Percentiles rank a stretch among this genome's conserved stretches.
These are phyloP conservation scores for Crucibulum cyathiforme DNA, from an alignment of 1,284 basidiomycete species.

Conservation along the genomic window DNA sequence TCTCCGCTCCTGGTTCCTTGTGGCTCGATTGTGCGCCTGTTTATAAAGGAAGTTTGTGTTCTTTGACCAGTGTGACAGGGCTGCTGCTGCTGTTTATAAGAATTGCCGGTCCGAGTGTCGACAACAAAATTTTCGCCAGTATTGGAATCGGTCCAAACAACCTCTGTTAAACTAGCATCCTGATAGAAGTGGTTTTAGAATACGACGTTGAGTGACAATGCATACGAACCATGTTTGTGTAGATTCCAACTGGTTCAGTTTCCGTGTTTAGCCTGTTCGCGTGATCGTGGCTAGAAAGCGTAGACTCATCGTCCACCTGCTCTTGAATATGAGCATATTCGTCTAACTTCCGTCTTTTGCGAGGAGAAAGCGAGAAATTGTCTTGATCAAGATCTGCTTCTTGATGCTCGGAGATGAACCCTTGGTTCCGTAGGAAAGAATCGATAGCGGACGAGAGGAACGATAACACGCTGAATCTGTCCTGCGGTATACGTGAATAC, in stretches of 20 bases:
- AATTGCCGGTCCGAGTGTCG: conserved; percentile 70
- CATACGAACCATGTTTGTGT: background rate
- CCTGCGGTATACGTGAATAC: conserved; percentile 2
- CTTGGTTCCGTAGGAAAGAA: conserved; percentile 70
- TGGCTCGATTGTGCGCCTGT: conserved; percentile 2
- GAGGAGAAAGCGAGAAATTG: conserved; percentile 31
- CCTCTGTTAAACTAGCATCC: conserved; percentile 32
- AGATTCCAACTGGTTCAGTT: too few species aligned
- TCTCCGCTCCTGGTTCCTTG: background rate
- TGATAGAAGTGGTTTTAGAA: conserved; percentile 4
- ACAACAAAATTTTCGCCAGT: conserved; percentile 75
- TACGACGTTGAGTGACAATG: background rate
- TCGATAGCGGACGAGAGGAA: conserved; percentile 68
- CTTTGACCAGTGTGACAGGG: too few species aligned
- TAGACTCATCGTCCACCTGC: too few species aligned
- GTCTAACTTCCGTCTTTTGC: conserved; percentile 48
- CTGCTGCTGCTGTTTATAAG: conserved; percentile 39
- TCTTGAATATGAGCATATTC: too few species aligned
- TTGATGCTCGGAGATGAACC: conserved; percentile 50
- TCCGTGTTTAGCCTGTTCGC: too few species aligned
- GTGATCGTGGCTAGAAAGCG: too few species aligned
- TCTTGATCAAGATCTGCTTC: conserved; percentile 5
- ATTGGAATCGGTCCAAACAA: conserved; percentile 65
- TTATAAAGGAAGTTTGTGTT: background rate
- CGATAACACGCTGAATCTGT: conserved; percentile 47